Evolutionary conservation across 2,329 filamentous ascomycete species (phyloP), one percentile per base, ranked within the genome.

Genomic region (Fusarium buharicum): DNA sequence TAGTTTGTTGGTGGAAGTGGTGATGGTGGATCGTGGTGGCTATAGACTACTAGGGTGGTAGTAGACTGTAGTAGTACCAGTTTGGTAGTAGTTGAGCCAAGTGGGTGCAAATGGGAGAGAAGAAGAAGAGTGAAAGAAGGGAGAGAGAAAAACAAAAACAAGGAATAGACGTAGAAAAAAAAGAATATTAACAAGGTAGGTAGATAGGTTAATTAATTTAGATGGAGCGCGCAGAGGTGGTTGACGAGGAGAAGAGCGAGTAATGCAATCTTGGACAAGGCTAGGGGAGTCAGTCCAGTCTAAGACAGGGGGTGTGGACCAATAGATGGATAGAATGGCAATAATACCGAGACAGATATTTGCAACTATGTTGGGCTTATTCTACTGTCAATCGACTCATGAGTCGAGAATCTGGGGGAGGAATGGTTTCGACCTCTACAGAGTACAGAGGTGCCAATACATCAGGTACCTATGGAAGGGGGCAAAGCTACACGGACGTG

Each of bases 1-100:
- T 59, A 59, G 55, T 30, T 43, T 24, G 37, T 37, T 46, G 55
- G 55, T 53, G 47, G 55, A 59, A 59, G 31, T 59, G 55, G 55
- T 59, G 55, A 59, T 59, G 55, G 55, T 59, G 55, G 55, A 59
- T 59, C 55, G n/a, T 18, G 14, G 55, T 36, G 47, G 47, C 30
- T 59, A 48, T 28, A 28, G 27, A 28, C 27, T 41, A 33, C 55
- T 59, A 59, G 55, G 55, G 54, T 54, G 12, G 27, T 24, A 3
- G 22, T 24, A 24, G n/a, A n/a, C n/a, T n/a, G n/a, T n/a, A n/a
- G n/a, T n/a, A n/a, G n/a, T n/a, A n/a, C n/a, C n/a, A n/a, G n/a
- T n/a, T n/a, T n/a, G n/a, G n/a, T n/a, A n/a, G n/a, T 8, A 24
- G n/a, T 28, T 18, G 43, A 57, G 44, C 55, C 34, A 46, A 59